Base-by-base conservation (phyloP, 140 eudicot species). In the Bidens hawaiensis region DNA sequence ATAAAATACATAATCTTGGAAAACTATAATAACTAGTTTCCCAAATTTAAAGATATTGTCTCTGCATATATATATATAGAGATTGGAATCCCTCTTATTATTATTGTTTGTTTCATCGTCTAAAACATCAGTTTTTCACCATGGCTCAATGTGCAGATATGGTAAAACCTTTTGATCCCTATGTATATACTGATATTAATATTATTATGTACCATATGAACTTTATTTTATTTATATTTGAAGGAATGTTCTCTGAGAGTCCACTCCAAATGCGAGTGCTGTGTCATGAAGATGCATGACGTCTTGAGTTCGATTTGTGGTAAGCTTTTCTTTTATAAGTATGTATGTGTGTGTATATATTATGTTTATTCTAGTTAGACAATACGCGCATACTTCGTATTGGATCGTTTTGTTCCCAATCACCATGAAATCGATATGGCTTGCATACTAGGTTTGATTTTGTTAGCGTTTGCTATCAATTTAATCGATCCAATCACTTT, bases 271-370 rank as follows among this genome's bases (percentile, higher is more conserved):
- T 80, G 85, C 16, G 79, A 67, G 22, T 13, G 43, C 4, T 80
- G 85, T 54, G 62, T 66, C 79, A 45, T 38, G 70, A 75, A 56
- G 74, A 66, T 62, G n/a, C 5, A 46, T 26, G 70, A 71, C 0
- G 64, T 71, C 23, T 3, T 80, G n/a, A 62, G 79, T 47, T 55
- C 81, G 65, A 67, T 80, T 7, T 41, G 62, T 8, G 79, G 82
- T 80, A 66, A 63, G 60, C 24, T 50, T 61, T 19, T 30, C 24
- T 60, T 47, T 46, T 41, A 10, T 26, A 17, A n/a, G n/a, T n/a
- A n/a, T n/a, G n/a, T n/a, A n/a, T n/a, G n/a, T n/a, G n/a, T n/a
- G n/a, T n/a, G n/a, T n/a, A n/a, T 36, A 10, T 36, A 36, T 36
- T n/a, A n/a, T n/a, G n/a, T n/a, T n/a, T n/a, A n/a, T n/a, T n/a